These are phyloP conservation scores for Coprinellus aureogranulatus DNA, from an alignment of 768 basidiomycete species.

Conservation along the genomic window DNA sequence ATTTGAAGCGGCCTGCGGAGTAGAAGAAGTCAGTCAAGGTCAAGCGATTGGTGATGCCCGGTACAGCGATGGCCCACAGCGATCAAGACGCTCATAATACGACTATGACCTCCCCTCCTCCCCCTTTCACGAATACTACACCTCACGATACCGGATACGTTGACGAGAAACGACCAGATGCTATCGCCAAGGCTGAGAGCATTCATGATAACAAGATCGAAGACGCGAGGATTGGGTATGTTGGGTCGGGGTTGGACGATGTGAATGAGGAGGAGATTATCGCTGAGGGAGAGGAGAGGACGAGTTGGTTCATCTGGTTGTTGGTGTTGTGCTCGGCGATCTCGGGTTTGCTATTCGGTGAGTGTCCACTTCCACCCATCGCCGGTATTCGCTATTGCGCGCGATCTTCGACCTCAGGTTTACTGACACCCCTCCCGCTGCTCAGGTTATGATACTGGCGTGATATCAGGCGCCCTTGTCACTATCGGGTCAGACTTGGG, in stretches of 20 bases:
- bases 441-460: conserved; percentile 77
- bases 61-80: not conserved
- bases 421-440: not conserved
- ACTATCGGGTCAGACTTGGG: conserved; percentile 69
- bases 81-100: not conserved
- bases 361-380: conserved; percentile 16
- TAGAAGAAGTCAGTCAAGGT: too few relatives aligned
- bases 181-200: not conserved
- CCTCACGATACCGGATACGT: not conserved
- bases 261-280: conserved; percentile 49
- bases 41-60: not conserved
- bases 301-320: conserved; percentile 76
- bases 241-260: not conserved
- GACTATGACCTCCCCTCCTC: not conserved
- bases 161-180: not conserved
- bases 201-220: conserved; percentile 5
- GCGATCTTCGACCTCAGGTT: too few relatives aligned
- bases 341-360: conserved; percentile 74
- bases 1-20: too few relatives aligned
- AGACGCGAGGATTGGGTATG: not conserved
- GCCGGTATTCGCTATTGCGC: not conserved
- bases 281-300: conserved; percentile 63
- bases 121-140: not conserved
- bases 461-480: conserved; percentile 78
- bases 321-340: conserved; percentile 73